Conservation (phyloP, 2,329 filamentous ascomycete species). For the Byssothecium circinans region DNA sequence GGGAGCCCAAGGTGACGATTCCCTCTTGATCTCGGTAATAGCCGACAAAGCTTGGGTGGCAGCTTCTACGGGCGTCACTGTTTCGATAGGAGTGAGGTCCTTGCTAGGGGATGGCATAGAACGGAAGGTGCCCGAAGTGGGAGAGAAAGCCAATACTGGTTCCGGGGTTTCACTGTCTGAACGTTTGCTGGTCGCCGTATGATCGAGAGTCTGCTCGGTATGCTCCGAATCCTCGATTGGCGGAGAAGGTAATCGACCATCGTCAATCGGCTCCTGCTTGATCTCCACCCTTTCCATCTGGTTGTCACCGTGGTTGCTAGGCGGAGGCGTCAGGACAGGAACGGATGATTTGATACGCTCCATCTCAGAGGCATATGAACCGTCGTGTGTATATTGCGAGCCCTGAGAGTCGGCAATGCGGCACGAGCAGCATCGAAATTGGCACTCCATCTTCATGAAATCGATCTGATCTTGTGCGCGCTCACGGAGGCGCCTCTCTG, state of each 20-base stretch:
- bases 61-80: slow-evolving; percentile 16
- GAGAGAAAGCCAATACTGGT: slow-evolving; percentile 36
- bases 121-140: slow-evolving; percentile 43
- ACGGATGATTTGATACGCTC: slow-evolving; percentile 47
- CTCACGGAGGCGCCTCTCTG: slow-evolving; percentile 62
- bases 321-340: slow-evolving; percentile 62
- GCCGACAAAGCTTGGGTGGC: slow-evolving; percentile 15
- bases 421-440: slow-evolving; percentile 67
- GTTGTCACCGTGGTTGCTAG: slow-evolving; percentile 61
- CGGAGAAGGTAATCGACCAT: slow-evolving; percentile 25
- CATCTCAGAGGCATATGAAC: slow-evolving; percentile 39
- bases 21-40: slow-evolving; percentile 19
- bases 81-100: slow-evolving; percentile 10
- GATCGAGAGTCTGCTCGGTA: slow-evolving; percentile 10
- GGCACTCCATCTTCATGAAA: slow-evolving; percentile 74
- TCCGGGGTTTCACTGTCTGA: slow-evolving; percentile 18
- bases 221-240: slow-evolving; percentile 14
- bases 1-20: slow-evolving; percentile 28
- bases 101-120: slow-evolving; percentile 37
- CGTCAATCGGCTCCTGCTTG: slow-evolving; percentile 23
- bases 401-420: slow-evolving; percentile 45
- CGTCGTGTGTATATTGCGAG: slow-evolving; percentile 44
- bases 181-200: slow-evolving; percentile 13
- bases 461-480: slow-evolving; percentile 73
- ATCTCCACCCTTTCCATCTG: slow-evolving; percentile 35